phyloP scores from a whole-genome alignment of 2,329 filamentous ascomycete genomes.

The Aspergillus ustus region DNA sequence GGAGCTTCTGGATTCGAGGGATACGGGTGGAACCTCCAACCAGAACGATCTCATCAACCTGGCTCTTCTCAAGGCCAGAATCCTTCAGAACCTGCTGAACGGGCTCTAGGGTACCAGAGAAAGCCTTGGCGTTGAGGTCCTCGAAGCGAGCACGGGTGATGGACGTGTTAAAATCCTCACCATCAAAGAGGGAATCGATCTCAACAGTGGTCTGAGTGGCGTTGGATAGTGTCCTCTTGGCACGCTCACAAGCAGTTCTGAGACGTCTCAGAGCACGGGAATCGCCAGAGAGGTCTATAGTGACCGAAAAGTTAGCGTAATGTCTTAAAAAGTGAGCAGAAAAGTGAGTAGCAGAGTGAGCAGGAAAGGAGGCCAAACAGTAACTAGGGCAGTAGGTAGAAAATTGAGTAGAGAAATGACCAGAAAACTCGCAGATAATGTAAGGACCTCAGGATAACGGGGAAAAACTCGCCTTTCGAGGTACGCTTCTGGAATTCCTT shows the following conservation, averaged over 20 bases:
- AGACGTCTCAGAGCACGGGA: slow-evolving; percentile 93
- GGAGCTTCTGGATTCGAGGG: slow-evolving; percentile 97
- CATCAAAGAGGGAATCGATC: slow-evolving; percentile 98
- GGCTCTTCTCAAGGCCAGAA: slow-evolving; percentile 81
- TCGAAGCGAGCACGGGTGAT: slow-evolving; percentile 99
- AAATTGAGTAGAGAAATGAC: too few relatives aligned
- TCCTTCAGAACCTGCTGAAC: slow-evolving; percentile 98
- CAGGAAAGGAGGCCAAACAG: too few relatives aligned
- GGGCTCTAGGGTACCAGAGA: slow-evolving; percentile 89
- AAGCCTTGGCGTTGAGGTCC: slow-evolving; percentile 95
- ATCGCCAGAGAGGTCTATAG: slow-evolving; percentile 72
- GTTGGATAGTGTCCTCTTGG: slow-evolving; percentile 98
- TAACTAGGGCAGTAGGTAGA: too few relatives aligned
- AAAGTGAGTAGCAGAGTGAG: too few relatives aligned
- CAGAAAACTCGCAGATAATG: too few relatives aligned
- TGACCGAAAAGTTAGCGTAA: too few relatives aligned
- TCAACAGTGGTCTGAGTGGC: slow-evolving; percentile 97
- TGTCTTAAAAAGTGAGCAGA: too few relatives aligned
- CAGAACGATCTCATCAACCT: slow-evolving; percentile 97
- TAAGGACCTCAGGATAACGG: too few relatives aligned
- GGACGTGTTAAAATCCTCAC: slow-evolving; percentile 94
- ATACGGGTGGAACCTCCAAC: slow-evolving; percentile 99
- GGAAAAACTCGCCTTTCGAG: slow-evolving; percentile 56
- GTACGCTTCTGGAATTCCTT: slow-evolving; percentile 87
- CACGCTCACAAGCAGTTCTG: slow-evolving; percentile 97